Evolutionary conservation across 768 basidiomycete genomes (phyloP), one percentile per base, ranked within the genome.

Genomic region (Pisolithus albus): DNA sequence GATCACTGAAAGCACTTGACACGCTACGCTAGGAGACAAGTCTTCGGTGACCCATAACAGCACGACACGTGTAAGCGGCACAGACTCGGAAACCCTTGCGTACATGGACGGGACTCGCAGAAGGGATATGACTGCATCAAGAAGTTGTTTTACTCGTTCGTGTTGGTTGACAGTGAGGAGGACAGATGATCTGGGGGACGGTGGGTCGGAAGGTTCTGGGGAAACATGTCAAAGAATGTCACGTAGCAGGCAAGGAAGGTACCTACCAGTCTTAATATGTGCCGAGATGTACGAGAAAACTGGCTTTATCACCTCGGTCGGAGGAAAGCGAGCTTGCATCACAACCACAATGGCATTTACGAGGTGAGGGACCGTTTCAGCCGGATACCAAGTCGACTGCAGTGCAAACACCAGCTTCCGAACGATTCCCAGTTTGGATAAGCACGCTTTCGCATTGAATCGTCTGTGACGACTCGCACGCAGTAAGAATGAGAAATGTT

Each of bases 231-330:
- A 47, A 36, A 40, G 42, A 46, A 47, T 30, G 37, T 26, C 3
- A 10, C 13, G 10, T 30, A 28, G 43, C 52, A 10, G 28, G 5
- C 23, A 37, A 34, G 47, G 47, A 19, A 36, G 16, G 26, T 6
- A 59, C 79, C 50, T 49, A 88, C 88, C 75, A 62, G 79, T 77
- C 54, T 86, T 80, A 11, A 93, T 66, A 61, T 87, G 86, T 0
- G 91, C 88, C 2, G 90, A 88, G 7, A 95, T 70, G 64, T 89
- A 95, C 0, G 91, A 86, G 4, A 92, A 81, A 1, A 93, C 68
- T 0, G 94, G 92, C 61, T 92, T 95, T 59, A 95, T 86, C 0
- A 78, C 74, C 45, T 86, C 84, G 24, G 87, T 86, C 38, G 80
- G 76, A 3, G 80, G 77, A 59, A 89, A 91, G n/a, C 79, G 73